A percentile compares a stretch with the other conserved stretches of the same genome.
Evolutionary conservation across 495 filamentous ascomycete genomes (phyloP).

Genomic region (Thermochaetoides thermophila): DNA sequence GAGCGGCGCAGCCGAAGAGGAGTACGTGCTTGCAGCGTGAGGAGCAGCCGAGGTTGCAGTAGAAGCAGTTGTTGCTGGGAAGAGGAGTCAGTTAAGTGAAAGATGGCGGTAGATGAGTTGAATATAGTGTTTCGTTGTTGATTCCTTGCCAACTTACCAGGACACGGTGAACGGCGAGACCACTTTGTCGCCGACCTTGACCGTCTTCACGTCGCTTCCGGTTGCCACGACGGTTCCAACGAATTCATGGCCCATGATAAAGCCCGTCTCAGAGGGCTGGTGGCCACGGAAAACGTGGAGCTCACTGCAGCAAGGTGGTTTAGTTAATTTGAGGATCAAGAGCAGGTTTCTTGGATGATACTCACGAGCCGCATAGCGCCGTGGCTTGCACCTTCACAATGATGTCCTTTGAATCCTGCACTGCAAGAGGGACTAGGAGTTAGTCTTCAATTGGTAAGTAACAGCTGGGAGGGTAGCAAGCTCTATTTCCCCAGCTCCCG

Average conservation of each 20-base stretch:
- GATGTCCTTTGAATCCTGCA: constrained; percentile 59
- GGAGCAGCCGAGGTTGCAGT: constrained; percentile 69
- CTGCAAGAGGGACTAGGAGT: too few species aligned
- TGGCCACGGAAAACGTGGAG: constrained; percentile 82
- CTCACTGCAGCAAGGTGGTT: too few species aligned
- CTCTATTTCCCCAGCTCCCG: not conserved
- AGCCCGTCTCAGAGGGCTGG: constrained; percentile 37
- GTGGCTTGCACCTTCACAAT: constrained; percentile 77
- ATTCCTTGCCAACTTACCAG: constrained; percentile 47
- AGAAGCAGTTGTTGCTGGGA: constrained; percentile 70
- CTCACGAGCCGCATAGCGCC: constrained; percentile 81
- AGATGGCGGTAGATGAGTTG: not conserved
- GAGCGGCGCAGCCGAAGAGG: constrained; percentile 56
- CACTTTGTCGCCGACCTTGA: constrained; percentile 63
- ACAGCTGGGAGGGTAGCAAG: too few species aligned
- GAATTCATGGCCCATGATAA: constrained; percentile 64
- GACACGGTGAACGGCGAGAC: constrained; percentile 79
- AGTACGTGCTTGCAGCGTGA: constrained; percentile 64
- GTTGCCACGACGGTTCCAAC: constrained; percentile 57
- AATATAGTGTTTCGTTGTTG: constrained; percentile 1
- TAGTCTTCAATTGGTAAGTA: too few species aligned
- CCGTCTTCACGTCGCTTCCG: constrained; percentile 50
- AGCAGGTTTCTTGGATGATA: too few species aligned
- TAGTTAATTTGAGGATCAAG: too few species aligned
- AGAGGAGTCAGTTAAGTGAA: not conserved